Evolutionary conservation across 176 grass and related monocot species (phyloP).

Genomic region (Cenchrus purpureus): DNA sequence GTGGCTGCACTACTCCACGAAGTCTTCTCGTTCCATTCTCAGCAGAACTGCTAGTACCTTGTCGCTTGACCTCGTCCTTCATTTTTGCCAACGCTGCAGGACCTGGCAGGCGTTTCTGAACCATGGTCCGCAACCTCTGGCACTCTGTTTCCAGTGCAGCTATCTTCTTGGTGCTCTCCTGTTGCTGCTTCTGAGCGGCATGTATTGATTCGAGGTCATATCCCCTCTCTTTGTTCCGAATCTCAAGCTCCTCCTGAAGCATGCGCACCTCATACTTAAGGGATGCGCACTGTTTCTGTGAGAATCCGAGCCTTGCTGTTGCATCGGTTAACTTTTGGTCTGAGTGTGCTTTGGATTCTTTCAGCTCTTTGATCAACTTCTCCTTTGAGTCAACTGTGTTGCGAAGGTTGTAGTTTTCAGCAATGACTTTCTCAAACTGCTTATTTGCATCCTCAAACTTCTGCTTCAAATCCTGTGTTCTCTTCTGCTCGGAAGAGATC

Average conservation of each 20-base stretch:
- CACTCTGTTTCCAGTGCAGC: conserved; percentile 60
- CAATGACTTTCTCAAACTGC: conserved; percentile 37
- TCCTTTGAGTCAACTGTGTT: conserved; percentile 60
- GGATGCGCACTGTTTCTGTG: conserved; percentile 62
- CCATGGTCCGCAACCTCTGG: conserved; percentile 66
- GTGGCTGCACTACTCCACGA: conserved; percentile 24
- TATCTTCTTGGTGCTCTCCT: conserved; percentile 62
- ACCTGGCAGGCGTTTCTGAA: conserved; percentile 66
- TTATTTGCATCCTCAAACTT: conserved; percentile 55
- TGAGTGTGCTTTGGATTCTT: conserved; percentile 43
- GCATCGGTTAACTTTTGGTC: conserved; percentile 56
- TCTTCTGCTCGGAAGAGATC: conserved; percentile 52
- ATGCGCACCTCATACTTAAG: conserved; percentile 66
- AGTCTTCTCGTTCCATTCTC: conserved; percentile 42
- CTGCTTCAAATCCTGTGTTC: conserved; percentile 36
- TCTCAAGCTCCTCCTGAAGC: conserved; percentile 74
- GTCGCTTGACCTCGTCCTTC: conserved; percentile 58
- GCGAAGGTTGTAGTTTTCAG: conserved; percentile 58
- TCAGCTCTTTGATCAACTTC: conserved; percentile 54
- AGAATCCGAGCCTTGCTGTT: conserved; percentile 44
- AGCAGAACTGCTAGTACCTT: conserved; percentile 10
- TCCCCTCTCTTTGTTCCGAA: conserved; percentile 61
- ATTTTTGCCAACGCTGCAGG: conserved; percentile 77
- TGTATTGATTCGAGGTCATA: conserved; percentile 61
- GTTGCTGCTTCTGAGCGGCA: conserved; percentile 59